Conservation (phyloP, 306 rosid genomes). For the Cucumis melo region DNA sequence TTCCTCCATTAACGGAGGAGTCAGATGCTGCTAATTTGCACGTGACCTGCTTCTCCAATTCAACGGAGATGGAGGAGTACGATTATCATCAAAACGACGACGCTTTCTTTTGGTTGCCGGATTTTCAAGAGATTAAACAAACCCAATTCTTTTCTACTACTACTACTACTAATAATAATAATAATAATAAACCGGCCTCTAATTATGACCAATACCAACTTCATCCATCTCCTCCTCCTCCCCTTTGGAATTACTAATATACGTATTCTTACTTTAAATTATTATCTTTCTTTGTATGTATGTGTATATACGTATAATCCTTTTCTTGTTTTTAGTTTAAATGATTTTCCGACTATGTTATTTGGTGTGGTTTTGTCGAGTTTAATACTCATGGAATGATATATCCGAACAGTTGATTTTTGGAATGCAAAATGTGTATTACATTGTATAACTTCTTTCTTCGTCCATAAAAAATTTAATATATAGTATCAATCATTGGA, state of each 20-base stretch:
- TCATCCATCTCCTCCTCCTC: not conserved
- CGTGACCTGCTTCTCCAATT: slow-evolving; percentile 59
- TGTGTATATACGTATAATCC: too few relatives aligned
- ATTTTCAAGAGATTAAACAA: slow-evolving; percentile 11
- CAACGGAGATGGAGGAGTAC: slow-evolving; percentile 15
- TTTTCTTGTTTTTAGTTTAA: not conserved
- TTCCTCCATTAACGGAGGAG: slow-evolving; percentile 70
- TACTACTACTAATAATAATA: too few relatives aligned
- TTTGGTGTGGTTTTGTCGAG: too few relatives aligned
- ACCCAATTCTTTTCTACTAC: not conserved
- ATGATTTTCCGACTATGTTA: not conserved
- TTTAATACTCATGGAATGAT: too few relatives aligned
- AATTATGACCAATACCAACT: not conserved
- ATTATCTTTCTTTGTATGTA: too few relatives aligned
- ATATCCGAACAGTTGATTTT: too few relatives aligned
- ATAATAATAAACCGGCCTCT: too few relatives aligned
- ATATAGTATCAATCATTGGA: too few relatives aligned
- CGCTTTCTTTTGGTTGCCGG: slow-evolving; percentile 8
- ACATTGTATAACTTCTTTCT: too few relatives aligned
- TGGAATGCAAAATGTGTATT: too few relatives aligned
- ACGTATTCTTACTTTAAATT: too few relatives aligned
- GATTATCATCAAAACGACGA: not conserved
- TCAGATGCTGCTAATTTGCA: slow-evolving; percentile 36
- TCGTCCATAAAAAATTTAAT: too few relatives aligned
- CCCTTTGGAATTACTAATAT: not conserved